Evolutionary conservation across 257 asterid species (phyloP).

Genomic region (Agastache rugosa): DNA sequence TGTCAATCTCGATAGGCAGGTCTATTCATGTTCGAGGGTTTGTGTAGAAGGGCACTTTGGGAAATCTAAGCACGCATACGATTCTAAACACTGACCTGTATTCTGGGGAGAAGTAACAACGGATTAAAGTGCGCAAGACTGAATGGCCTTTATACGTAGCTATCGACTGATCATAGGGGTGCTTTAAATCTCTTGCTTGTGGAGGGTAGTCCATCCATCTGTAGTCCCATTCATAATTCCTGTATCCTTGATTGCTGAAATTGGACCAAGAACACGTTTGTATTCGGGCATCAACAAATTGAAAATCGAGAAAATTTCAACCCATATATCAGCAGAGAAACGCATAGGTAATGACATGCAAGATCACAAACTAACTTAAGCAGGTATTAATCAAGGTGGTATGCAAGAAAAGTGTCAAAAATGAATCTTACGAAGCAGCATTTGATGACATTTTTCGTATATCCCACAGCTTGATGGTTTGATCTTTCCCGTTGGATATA

Average conservation of each 20-base stretch:
- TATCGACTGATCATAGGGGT: slow-evolving; percentile 78
- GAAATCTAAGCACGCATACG: neutral
- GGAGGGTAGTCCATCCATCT: slow-evolving; percentile 94
- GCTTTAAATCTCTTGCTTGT: slow-evolving; percentile 70
- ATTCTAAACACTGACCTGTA: slow-evolving; percentile 55
- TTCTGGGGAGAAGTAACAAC: slow-evolving; percentile 92
- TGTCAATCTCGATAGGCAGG: neutral
- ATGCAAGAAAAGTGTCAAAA: neutral
- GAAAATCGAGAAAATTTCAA: neutral
- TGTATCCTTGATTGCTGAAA: slow-evolving; percentile 55
- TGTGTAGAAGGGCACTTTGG: neutral
- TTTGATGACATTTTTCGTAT: slow-evolving; percentile 78
- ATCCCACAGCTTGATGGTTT: slow-evolving; percentile 88
- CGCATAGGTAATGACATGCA: too few relatives aligned
- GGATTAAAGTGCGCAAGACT: slow-evolving; percentile 82
- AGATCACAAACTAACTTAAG: neutral
- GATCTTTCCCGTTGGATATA: slow-evolving; percentile 93
- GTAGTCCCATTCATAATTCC: slow-evolving; percentile 88
- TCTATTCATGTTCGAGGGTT: neutral
- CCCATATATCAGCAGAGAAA: too few relatives aligned
- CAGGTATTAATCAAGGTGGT: neutral
- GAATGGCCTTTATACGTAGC: slow-evolving; percentile 84
- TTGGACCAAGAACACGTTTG: neutral
- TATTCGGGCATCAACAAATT: neutral
- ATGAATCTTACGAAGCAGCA: slow-evolving; percentile 32